A percentile compares a stretch with the other conserved stretches of the same genome.
These are phyloP conservation scores for Herpotrichia juniperi DNA, from an alignment of 2,329 filamentous ascomycete genomes.

Conservation along the genomic window DNA sequence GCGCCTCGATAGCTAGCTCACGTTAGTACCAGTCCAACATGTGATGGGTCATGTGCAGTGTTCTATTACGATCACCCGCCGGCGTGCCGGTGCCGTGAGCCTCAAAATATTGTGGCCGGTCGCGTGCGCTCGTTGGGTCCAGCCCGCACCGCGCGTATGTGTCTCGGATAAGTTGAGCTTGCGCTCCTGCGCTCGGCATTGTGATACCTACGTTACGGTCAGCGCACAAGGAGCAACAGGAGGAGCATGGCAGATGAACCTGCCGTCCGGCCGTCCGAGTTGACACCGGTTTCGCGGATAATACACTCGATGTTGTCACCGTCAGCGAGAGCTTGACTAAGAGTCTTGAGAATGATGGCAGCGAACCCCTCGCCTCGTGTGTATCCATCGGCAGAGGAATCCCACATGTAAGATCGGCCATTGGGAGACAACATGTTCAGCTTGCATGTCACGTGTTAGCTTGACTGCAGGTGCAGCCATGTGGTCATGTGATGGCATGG, in stretches of 20 bases:
- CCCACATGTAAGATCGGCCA: constrained; percentile 29
- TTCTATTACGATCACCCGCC: constrained; percentile 31
- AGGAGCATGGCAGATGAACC: not conserved
- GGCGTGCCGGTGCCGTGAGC: constrained; percentile 27
- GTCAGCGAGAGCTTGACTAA: constrained; percentile 61
- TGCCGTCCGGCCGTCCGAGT: constrained; percentile 54
- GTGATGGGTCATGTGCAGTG: too few relatives aligned
- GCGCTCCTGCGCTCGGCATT: constrained; percentile 41
- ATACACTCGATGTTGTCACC: constrained; percentile 57
- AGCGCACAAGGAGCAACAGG: not conserved
- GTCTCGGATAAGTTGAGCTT: constrained; percentile 42
- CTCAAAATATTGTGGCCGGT: constrained; percentile 39
- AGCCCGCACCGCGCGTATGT: constrained; percentile 46
- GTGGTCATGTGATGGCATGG: not conserved
- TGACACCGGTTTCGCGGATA: constrained; percentile 47
- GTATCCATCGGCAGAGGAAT: constrained; percentile 61
- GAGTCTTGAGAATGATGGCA: constrained; percentile 61
- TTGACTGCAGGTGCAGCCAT: too few relatives aligned
- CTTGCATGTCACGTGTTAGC: constrained; percentile 6
- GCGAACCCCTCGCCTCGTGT: constrained; percentile 65
- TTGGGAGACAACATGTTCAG: constrained; percentile 34
- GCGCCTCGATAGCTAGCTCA: constrained; percentile 21
- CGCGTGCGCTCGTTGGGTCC: constrained; percentile 15
- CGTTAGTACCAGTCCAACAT: too few relatives aligned
- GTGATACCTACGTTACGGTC: constrained; percentile 50